A percentile compares a stretch with the other conserved stretches of the same genome.
phyloP scores from a whole-genome alignment of 2,329 filamentous ascomycete species.

The Xylaria sp. region DNA sequence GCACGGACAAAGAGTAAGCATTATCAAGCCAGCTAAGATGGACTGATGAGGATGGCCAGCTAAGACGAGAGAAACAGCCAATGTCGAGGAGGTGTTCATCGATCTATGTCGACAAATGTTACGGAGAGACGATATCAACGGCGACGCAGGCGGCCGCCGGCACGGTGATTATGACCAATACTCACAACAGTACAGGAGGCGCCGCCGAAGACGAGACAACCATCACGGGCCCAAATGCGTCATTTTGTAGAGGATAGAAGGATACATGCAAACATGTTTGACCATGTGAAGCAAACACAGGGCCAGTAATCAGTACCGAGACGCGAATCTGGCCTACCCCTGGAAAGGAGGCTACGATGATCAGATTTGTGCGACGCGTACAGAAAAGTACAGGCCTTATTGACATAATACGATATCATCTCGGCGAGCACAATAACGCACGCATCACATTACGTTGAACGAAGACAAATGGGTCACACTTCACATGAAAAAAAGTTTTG shows the following conservation, averaged over 20 bases:
- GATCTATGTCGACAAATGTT: conserved; percentile 82
- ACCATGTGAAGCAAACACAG: neutral
- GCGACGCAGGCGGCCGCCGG: conserved; percentile 32
- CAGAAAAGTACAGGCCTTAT: neutral
- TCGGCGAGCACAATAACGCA: neutral
- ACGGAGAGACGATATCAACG: conserved; percentile 56
- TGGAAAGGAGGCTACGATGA: neutral
- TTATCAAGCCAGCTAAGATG: neutral
- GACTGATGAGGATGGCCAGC: neutral
- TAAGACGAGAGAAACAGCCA: conserved; percentile 43
- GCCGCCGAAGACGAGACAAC: conserved; percentile 30
- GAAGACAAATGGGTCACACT: neutral
- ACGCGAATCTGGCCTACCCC: neutral
- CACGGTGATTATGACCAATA: conserved; percentile 39
- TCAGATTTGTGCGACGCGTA: neutral
- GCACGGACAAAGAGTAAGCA: conserved; percentile 64
- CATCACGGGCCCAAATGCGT: conserved; percentile 38
- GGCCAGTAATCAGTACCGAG: neutral
- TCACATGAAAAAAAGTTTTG: neutral
- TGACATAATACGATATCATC: neutral
- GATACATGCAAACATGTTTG: neutral
- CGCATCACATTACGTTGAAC: conserved; percentile 2
- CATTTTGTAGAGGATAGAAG: conserved; percentile 36
- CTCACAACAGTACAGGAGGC: conserved; percentile 30
- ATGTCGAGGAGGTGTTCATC: conserved; percentile 85